Evolutionary conservation across 257 asterid species (phyloP).

Genomic region (Jaltomata sinuosa): DNA sequence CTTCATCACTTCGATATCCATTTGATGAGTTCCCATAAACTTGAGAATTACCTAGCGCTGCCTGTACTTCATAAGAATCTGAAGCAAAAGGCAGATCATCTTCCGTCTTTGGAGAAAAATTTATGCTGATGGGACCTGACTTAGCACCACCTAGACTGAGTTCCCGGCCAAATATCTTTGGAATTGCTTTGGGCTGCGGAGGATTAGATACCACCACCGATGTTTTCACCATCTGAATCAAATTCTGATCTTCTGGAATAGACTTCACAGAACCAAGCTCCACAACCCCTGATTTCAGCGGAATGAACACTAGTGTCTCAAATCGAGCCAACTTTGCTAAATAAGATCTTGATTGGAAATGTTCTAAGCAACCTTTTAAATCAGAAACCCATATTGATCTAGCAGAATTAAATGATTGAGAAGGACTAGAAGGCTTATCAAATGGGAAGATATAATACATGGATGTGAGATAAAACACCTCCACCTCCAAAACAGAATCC

Average conservation of each 20-base stretch:
- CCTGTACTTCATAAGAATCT: constrained; percentile 42
- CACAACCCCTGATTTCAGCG: constrained; percentile 76
- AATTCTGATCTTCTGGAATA: constrained; percentile 46
- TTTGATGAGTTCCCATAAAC: constrained; percentile 53
- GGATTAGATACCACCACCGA: constrained; percentile 36
- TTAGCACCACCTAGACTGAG: constrained; percentile 61
- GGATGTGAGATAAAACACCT: constrained; percentile 77
- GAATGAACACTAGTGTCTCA: constrained; percentile 55
- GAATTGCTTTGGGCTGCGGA: constrained; percentile 37
- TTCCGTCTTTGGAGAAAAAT: constrained; percentile 58
- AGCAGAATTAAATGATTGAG: constrained; percentile 87
- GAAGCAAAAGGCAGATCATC: constrained; percentile 43
- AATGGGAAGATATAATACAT: constrained; percentile 86
- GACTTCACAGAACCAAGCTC: constrained; percentile 70
- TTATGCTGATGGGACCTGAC: constrained; percentile 66
- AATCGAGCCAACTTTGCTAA: constrained; percentile 56
- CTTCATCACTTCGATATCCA: constrained; percentile 43
- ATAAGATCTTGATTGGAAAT: constrained; percentile 65
- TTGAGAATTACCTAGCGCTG: constrained; percentile 29
- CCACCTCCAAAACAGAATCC: constrained; percentile 59
- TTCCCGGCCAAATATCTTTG: constrained; percentile 68
- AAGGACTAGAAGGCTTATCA: constrained; percentile 86
- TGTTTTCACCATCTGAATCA: constrained; percentile 50
- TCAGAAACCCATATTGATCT: constrained; percentile 77
- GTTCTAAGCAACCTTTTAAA: constrained; percentile 39